Evolutionary conservation across 2,329 filamentous ascomycete genomes (phyloP).

Genomic region (Davidsoniella virescens): DNA sequence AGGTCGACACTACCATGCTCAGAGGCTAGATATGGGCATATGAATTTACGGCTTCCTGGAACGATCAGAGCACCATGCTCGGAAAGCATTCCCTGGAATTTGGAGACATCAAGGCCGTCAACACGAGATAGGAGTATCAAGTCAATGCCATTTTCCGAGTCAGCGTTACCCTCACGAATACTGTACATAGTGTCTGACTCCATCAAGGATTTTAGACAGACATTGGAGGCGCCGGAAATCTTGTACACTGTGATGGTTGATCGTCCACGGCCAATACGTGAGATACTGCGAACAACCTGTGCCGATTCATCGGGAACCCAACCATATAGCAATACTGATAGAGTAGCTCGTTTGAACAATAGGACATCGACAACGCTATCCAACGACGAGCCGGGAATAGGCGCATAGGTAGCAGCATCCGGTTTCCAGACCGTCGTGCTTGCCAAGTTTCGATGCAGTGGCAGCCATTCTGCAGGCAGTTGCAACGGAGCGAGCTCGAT

Average conservation of each 20-base stretch:
- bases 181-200: not conserved
- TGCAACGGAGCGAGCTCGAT: slow-evolving; percentile 22
- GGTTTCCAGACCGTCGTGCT: slow-evolving; percentile 32
- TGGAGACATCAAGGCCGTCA: slow-evolving; percentile 6
- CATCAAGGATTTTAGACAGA: not conserved
- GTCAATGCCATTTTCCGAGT: not conserved
- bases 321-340: slow-evolving; percentile 26
- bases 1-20: slow-evolving; percentile 4
- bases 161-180: too few species aligned
- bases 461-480: slow-evolving; percentile 24
- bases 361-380: slow-evolving; percentile 20
- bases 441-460: slow-evolving; percentile 32
- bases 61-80: slow-evolving; percentile 6
- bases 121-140: slow-evolving; percentile 1
- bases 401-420: slow-evolving; percentile 19
- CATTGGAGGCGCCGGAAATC: too few species aligned
- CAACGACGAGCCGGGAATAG: slow-evolving; percentile 12
- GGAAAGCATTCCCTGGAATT: not conserved
- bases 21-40: not conserved
- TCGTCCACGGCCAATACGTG: too few species aligned
- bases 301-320: not conserved
- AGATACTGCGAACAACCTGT: too few species aligned
- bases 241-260: too few species aligned
- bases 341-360: slow-evolving; percentile 24
- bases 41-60: not conserved